These are phyloP conservation scores for Gamarada debralockiae DNA, from an alignment of 495 filamentous ascomycete genomes.

Conservation along the genomic window DNA sequence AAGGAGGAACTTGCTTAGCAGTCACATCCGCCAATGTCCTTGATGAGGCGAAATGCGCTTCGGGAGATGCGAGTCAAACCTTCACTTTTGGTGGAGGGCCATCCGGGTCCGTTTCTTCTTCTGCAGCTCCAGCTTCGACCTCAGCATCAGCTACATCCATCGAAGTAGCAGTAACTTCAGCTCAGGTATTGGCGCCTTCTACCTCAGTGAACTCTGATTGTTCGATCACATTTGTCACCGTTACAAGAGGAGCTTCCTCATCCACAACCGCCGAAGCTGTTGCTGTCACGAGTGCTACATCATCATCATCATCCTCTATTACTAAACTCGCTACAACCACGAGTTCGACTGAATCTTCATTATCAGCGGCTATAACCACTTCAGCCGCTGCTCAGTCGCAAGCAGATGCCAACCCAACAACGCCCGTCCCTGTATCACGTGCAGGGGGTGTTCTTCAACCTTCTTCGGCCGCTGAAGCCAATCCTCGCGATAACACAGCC, in stretches of 20 bases:
- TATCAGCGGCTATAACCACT: not conserved
- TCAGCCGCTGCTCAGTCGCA: not conserved
- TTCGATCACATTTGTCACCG: no score
- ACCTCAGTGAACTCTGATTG: not conserved
- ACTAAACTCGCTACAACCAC: not conserved
- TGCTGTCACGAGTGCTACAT: no score
- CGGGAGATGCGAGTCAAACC: slow-evolving; percentile 36
- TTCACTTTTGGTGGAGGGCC: slow-evolving; percentile 40
- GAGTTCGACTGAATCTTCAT: not conserved
- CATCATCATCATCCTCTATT: not conserved
- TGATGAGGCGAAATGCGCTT: slow-evolving; percentile 39
- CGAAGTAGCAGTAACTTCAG: not conserved
- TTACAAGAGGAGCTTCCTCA: not conserved
- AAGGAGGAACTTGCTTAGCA: slow-evolving; percentile 38
- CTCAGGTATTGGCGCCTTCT: not conserved
- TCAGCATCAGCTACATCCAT: not conserved
- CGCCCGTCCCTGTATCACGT: slow-evolving; percentile 44
- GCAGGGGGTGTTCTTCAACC: slow-evolving; percentile 45
- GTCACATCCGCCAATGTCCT: slow-evolving; percentile 38
- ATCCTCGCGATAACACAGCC: slow-evolving; percentile 42
- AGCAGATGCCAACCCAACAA: slow-evolving; percentile 35
- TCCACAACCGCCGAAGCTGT: not conserved
- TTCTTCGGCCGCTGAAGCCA: slow-evolving; percentile 41
- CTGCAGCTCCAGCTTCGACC: slow-evolving; percentile 6
- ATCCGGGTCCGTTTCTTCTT: slow-evolving; percentile 6